These are phyloP conservation scores for Penicillium fimorum DNA, from an alignment of 495 filamentous ascomycete genomes.

Conservation along the genomic window DNA sequence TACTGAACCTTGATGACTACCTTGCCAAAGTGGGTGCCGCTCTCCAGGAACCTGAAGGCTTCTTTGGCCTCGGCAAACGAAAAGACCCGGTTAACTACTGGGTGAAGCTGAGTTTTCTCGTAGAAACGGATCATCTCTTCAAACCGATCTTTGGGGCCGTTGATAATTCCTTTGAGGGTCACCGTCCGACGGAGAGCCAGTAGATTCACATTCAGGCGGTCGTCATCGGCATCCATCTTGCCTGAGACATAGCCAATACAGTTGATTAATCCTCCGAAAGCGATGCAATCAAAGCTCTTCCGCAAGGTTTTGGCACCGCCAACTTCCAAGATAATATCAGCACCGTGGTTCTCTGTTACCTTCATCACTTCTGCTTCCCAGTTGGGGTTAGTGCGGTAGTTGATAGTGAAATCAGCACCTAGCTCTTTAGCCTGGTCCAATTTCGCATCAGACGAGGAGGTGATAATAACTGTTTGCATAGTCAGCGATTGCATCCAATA, in stretches of 20 bases:
- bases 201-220: constrained; percentile 50
- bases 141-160: constrained; percentile 58
- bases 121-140: constrained; percentile 62
- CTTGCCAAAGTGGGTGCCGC: constrained; percentile 74
- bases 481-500: neutral
- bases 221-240: constrained; percentile 44
- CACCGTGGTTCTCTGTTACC: constrained; percentile 57
- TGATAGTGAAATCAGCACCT: constrained; percentile 57
- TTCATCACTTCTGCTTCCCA: constrained; percentile 69
- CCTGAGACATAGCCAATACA: constrained; percentile 68
- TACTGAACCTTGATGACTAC: constrained; percentile 57
- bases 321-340: constrained; percentile 69
- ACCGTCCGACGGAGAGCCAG: constrained; percentile 49
- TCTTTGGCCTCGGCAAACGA: constrained; percentile 53
- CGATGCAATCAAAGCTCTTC: constrained; percentile 63
- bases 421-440: constrained; percentile 58
- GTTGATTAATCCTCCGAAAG: constrained; percentile 63
- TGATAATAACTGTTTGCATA: constrained; percentile 58
- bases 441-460: constrained; percentile 69
- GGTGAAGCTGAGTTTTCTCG: constrained; percentile 58
- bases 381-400: constrained; percentile 64
- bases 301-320: constrained; percentile 59
- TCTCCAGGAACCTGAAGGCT: constrained; percentile 55
- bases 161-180: constrained; percentile 59
- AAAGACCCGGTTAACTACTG: constrained; percentile 62